Evolutionary conservation across 768 basidiomycete species (phyloP).

Genomic region (Suillus cothurnatus): DNA sequence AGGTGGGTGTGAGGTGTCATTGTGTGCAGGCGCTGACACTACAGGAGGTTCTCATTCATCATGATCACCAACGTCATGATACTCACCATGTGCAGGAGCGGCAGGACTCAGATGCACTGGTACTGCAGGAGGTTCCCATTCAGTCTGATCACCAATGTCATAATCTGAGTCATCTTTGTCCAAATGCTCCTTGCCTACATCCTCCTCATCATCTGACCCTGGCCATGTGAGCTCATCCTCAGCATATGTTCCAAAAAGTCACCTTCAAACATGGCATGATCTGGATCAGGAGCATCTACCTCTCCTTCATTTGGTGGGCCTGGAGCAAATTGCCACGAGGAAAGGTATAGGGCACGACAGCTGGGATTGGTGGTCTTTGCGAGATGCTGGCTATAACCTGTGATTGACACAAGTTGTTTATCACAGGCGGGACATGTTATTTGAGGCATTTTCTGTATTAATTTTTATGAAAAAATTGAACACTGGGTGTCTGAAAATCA

Average conservation of each 20-base stretch:
- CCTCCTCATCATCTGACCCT: neutral
- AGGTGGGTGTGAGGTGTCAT: neutral
- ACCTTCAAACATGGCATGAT: neutral
- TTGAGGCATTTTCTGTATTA: neutral
- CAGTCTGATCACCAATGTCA: neutral
- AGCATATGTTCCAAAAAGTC: neutral
- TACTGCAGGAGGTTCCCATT: neutral
- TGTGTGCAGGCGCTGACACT: neutral
- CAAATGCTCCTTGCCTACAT: neutral
- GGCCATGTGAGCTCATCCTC: neutral
- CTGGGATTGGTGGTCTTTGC: constrained; percentile 4
- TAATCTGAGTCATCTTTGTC: neutral
- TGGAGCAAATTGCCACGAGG: neutral
- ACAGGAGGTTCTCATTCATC: neutral
- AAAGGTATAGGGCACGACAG: neutral
- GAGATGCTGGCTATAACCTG: constrained; percentile 7
- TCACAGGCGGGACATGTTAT: neutral
- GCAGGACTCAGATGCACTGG: too few species aligned
- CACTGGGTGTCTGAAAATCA: neutral
- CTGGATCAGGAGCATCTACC: neutral
- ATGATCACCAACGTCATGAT: neutral
- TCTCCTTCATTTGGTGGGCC: neutral
- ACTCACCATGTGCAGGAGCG: too few species aligned
- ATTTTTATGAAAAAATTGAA: neutral
- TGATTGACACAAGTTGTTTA: neutral